Percentiles rank a stretch among this genome's conserved stretches.
phyloP scores from a whole-genome alignment of 176 grass and related monocot species.

The Dactylis glomerata region DNA sequence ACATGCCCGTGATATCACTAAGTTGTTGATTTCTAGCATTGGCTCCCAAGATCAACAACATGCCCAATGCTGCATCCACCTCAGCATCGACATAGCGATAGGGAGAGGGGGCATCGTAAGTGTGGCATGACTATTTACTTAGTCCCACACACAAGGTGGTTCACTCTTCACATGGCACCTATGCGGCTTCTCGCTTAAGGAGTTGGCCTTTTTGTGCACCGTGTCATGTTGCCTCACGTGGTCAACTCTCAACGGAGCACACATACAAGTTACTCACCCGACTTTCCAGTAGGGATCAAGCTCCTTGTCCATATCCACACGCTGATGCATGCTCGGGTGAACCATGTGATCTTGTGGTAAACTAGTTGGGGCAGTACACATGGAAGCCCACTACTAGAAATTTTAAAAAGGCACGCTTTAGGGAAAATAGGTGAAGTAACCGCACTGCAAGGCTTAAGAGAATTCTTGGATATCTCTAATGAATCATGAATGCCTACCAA shows the following conservation, averaged over 20 bases:
- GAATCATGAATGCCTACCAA: not conserved
- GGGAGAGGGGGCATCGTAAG: not conserved
- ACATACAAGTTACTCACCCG: not conserved
- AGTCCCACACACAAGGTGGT: not conserved
- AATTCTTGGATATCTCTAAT: not conserved
- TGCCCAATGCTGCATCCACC: not conserved
- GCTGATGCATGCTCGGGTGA: not conserved
- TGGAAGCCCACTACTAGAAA: not conserved
- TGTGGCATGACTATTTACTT: not conserved
- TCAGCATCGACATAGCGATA: not conserved
- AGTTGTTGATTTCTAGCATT: not conserved
- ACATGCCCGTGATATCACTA: not conserved
- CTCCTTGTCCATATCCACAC: not conserved
- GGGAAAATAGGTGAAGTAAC: not conserved
- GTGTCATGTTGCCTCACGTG: not conserved
- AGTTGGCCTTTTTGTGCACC: not conserved
- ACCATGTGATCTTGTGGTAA: not conserved
- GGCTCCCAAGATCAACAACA: not conserved
- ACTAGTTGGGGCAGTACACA: not conserved
- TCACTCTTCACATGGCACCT: not conserved
- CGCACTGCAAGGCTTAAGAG: not conserved
- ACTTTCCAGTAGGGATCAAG: not conserved
- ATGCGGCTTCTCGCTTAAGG: not conserved
- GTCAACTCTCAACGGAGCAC: not conserved
- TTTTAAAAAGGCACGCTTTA: not conserved